Evolutionary conservation across 805 yeast genomes (phyloP), one percentile per base, ranked within the genome.

Genomic region (Candida xyloterini): DNA sequence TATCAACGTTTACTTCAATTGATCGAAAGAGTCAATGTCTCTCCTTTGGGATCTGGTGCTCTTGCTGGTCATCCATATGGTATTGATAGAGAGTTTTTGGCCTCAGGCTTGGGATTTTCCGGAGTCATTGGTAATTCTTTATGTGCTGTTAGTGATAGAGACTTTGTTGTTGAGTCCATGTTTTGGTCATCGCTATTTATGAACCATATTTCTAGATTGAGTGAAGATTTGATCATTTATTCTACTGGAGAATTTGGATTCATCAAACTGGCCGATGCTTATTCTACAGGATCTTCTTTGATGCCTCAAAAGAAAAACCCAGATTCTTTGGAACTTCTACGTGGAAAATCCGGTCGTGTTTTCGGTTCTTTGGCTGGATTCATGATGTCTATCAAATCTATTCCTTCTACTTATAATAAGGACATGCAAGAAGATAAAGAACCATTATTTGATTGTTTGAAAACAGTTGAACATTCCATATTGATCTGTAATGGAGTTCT

Each of bases 261-360:
- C 61, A 73, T 93, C 47, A 80, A 86, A 62, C 76, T 90, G 37
- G 95, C 96, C 10, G 99, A 93, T 62, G 98, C 99, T 18, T 93
- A 93, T 67, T 93, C 99, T 1, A 93, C 99, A 7, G 99, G 99
- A 10, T 88, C 97, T 6, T 88, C 96, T 20, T 74, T 93, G 60
- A 93, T 93, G 99, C 99, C 99, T 16, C 99, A 93, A 67, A 93
- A 93, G 80, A 93, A 93, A 67, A 93, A 93, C 68, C 96, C 99
- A 3, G 99, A 93, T 64, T 86, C 96, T 21, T 72, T 93, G 52
- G 99, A 93, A 69, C 74, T 93, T 47, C 74, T 95, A 59, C 79
- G 99, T 66, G 99, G 99, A 44, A 93, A 93, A 68, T 81, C 95
- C 9, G 99, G 99, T 39, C 82, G 99, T 65, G 96, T 88, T 5